Evolutionary conservation across 208 protist genomes (phyloP), one percentile per base, ranked within the genome.

Genomic region (Wallacemonas collosoma): DNA sequence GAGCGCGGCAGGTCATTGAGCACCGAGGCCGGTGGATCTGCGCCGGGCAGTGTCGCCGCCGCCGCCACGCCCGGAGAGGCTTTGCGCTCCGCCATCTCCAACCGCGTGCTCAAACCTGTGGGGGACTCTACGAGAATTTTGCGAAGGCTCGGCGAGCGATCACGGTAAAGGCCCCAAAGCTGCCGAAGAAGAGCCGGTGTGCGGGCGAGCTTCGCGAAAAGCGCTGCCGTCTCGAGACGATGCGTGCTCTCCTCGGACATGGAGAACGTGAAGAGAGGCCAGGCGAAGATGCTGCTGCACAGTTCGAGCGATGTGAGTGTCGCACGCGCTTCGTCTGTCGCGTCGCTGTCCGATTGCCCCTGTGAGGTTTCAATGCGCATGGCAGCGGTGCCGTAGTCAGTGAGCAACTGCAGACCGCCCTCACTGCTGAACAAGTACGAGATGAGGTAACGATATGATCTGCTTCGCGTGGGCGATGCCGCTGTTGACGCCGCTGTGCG

Each of bases 251-350:
- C 81, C 7, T 61, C 48, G 12, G 68, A 63, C 56, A 78, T 65
- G 36, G 79, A 74, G 69, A 95, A 91, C 51, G 71, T 77, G 50
- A 86, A 91, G 48, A 95, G 76, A 2, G 91, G 91, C 88, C 91
- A 95, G 15, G 84, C 87, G 67, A 88, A 91, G 41, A 91, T 83
- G 58, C 86, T 79, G 68, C 88, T 93, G 14, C 91, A 61, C 54
- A 87, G 68, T 75, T 95, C 81, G 48, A 93, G 80, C 35, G 83
- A 76, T 51, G 64, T 82, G 45, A 60, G 73, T 7, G 35, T 41
- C 12, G 70, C 45, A 26, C 9, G n/a, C 14, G 36, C 38, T 40
- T 11, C 74, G 12, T 12, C 60, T 3, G 14, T 51, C 39, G 40
- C 40, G 38, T 35, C 14, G 14, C 9, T 53, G 7, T n/a, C n/a